Conservation (phyloP, 768 basidiomycete genomes). For the Hericium rajendrae region DNA sequence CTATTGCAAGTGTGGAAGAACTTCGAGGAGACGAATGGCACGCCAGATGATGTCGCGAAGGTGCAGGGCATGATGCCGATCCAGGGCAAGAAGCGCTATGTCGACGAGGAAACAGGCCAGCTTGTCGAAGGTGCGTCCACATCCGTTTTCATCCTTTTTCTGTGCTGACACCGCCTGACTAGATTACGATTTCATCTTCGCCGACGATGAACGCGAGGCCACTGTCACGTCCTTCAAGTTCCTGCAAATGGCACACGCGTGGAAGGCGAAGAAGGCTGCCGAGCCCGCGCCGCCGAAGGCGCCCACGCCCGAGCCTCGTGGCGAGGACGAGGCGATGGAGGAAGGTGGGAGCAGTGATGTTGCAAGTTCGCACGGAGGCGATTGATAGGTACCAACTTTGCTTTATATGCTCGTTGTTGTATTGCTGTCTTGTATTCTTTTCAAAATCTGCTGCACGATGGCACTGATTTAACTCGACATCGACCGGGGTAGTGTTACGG, state of each 20-base stretch:
- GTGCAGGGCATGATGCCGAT: conserved; percentile 93
- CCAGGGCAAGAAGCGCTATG: conserved; percentile 73
- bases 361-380: conserved; percentile 43
- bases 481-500: too few species aligned
- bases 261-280: conserved; percentile 42
- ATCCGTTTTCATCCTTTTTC: not conserved
- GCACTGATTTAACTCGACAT: too few species aligned
- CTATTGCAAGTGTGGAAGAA: conserved; percentile 92
- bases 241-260: conserved; percentile 89
- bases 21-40: conserved; percentile 79
- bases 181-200: conserved; percentile 95
- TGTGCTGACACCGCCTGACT: conserved; percentile 1
- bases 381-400: conserved; percentile 1
- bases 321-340: conserved; percentile 19
- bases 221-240: conserved; percentile 95
- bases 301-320: conserved; percentile 2
- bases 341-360: conserved; percentile 37
- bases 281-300: conserved; percentile 22
- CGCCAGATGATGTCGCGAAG: conserved; percentile 61
- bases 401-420: not conserved
- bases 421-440: not conserved
- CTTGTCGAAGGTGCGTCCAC: conserved; percentile 66
- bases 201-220: conserved; percentile 90
- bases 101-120: conserved; percentile 78
- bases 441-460: too few species aligned